Percentiles rank a stretch among this genome's conserved stretches.
Evolutionary conservation across 2,329 filamentous ascomycete species (phyloP).

Genomic region (Fusarium albidum): DNA sequence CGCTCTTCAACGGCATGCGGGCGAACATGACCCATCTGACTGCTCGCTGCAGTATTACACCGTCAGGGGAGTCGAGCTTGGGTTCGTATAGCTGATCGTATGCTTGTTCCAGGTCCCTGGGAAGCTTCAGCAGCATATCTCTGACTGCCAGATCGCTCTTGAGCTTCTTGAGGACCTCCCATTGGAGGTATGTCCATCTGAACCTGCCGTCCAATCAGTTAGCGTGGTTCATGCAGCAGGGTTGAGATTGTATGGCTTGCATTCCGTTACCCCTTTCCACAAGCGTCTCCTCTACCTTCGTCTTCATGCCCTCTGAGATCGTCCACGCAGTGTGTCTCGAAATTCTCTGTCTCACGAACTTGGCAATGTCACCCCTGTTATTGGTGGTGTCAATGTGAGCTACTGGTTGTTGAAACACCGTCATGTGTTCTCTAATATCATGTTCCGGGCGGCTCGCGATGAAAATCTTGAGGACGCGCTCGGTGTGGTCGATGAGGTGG

Average conservation of each 20-base stretch:
- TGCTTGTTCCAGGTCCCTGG: background rate
- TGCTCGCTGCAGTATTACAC: constrained; percentile 1
- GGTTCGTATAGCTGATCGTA: constrained; percentile 2
- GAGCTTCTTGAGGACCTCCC: background rate
- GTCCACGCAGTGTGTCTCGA: background rate
- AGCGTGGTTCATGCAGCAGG: too few species aligned
- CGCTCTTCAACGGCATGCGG: background rate
- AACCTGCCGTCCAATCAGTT: constrained; percentile 4
- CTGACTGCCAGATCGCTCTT: background rate
- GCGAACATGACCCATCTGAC: constrained; percentile 7
- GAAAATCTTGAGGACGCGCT: background rate
- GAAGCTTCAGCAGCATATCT: constrained; percentile 1
- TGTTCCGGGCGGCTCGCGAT: constrained; percentile 1
- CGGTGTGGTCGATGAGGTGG: background rate
- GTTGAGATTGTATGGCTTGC: background rate
- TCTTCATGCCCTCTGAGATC: background rate
- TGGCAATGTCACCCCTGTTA: constrained; percentile 2
- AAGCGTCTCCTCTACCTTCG: background rate
- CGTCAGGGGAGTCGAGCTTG: background rate
- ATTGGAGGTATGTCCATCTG: constrained; percentile 7
- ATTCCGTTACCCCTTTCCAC: background rate
- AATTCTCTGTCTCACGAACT: background rate
- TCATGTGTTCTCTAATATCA: background rate
- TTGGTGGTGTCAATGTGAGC: background rate
- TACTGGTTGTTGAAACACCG: background rate